A percentile compares a stretch with the other conserved stretches of the same genome.
These are phyloP conservation scores for Xylariaceae sp. DNA, from an alignment of 2,329 filamentous ascomycete species.

Conservation along the genomic window DNA sequence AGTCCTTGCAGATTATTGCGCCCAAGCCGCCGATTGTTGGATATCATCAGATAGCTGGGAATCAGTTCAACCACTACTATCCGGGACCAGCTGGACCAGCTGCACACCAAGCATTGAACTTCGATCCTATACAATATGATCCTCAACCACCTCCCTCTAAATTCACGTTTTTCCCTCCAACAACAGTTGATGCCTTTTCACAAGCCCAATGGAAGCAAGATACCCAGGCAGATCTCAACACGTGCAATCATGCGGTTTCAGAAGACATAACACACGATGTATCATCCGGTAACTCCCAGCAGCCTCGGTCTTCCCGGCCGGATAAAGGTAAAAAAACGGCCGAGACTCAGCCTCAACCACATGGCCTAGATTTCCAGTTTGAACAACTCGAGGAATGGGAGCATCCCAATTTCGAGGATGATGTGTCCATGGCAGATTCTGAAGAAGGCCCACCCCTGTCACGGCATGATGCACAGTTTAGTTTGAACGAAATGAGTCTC, in stretches of 20 bases:
- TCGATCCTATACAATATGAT: slow-evolving; percentile 18
- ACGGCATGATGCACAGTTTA: slow-evolving; percentile 30
- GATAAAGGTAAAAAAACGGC: slow-evolving; percentile 15
- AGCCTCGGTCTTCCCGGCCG: slow-evolving; percentile 3
- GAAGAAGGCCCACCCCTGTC: slow-evolving; percentile 51
- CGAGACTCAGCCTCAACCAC: slow-evolving; percentile 3
- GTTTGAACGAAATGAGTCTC: slow-evolving; percentile 37
- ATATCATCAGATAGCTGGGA: slow-evolving; percentile 27
- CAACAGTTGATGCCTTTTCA: slow-evolving; percentile 23
- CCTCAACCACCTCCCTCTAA: slow-evolving; percentile 19
- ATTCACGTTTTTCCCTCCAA: slow-evolving; percentile 27
- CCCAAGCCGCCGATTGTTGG: slow-evolving; percentile 43
- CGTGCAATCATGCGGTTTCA: neutral
- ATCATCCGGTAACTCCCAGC: neutral
- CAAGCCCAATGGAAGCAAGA: slow-evolving; percentile 21
- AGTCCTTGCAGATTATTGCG: slow-evolving; percentile 43
- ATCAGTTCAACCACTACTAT: slow-evolving; percentile 26
- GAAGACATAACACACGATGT: neutral
- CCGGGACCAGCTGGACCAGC: slow-evolving; percentile 27
- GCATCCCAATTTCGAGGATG: slow-evolving; percentile 53
- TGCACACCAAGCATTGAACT: slow-evolving; percentile 18
- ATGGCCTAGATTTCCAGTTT: neutral
- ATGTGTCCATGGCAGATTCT: slow-evolving; percentile 57
- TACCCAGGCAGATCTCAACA: neutral
- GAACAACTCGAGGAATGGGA: slow-evolving; percentile 30